These are phyloP conservation scores for Lentinula aciculospora DNA, from an alignment of 768 basidiomycete species.

Conservation along the genomic window DNA sequence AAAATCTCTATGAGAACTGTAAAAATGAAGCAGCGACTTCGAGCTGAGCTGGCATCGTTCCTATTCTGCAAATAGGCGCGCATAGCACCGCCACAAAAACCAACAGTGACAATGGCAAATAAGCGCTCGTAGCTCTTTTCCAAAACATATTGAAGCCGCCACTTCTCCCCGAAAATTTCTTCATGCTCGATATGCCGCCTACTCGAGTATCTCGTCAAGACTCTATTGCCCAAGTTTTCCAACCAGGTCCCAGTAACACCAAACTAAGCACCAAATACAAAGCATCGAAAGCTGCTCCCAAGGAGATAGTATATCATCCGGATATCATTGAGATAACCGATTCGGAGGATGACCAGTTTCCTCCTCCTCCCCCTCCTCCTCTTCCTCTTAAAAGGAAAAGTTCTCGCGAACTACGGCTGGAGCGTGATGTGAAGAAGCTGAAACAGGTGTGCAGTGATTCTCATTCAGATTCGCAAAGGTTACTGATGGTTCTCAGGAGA, in stretches of 20 bases:
- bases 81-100: neutral
- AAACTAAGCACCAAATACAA: neutral
- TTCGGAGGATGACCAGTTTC: slow-evolving; percentile 27
- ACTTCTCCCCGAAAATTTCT: neutral
- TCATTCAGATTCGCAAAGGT: neutral
- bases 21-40: too few species aligned
- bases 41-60: too few species aligned
- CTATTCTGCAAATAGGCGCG: neutral
- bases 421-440: slow-evolving; percentile 34
- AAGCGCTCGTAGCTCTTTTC: neutral
- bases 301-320: neutral
- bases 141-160: neutral
- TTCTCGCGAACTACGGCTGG: slow-evolving; percentile 15
- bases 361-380: slow-evolving; percentile 8
- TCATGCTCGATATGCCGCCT: slow-evolving; percentile 20
- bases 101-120: neutral
- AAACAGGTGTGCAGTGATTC: slow-evolving; percentile 31
- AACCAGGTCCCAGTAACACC: neutral
- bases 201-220: slow-evolving; percentile 18
- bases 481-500: neutral
- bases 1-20: too few species aligned
- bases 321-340: slow-evolving; percentile 6
- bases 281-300: neutral
- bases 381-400: neutral
- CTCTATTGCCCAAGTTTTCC: slow-evolving; percentile 1